Conservation (phyloP, 495 filamentous ascomycete genomes). For the Aspergillus bertholletiae region DNA sequence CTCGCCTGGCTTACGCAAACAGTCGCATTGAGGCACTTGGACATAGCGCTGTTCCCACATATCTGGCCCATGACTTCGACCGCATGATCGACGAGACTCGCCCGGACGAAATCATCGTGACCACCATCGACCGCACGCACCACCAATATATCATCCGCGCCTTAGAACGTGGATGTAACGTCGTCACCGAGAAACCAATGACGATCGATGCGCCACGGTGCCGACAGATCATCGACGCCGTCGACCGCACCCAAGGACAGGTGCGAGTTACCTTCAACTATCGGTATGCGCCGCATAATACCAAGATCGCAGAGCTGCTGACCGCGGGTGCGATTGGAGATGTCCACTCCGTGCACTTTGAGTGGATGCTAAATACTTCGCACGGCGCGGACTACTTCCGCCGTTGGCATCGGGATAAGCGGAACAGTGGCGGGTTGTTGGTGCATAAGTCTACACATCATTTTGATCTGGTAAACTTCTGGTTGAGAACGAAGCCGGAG, state of each 20-base stretch:
- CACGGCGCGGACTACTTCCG: constrained; percentile 61
- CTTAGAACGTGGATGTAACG: constrained; percentile 53
- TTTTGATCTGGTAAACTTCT: constrained; percentile 35
- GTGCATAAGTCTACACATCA: constrained; percentile 35
- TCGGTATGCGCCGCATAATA: constrained; percentile 34
- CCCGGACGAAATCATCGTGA: constrained; percentile 55
- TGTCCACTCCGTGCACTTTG: constrained; percentile 54
- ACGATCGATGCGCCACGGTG: constrained; percentile 53
- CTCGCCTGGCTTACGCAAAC: constrained; percentile 29
- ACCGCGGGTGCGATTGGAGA: constrained; percentile 47
- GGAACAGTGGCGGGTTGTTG: constrained; percentile 51
- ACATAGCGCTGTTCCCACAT: constrained; percentile 39
- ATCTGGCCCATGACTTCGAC: constrained; percentile 48
- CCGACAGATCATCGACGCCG: constrained; percentile 36
- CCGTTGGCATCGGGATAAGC: constrained; percentile 57
- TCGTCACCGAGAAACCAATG: constrained; percentile 60
- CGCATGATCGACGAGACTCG: constrained; percentile 48
- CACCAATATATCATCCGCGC: constrained; percentile 52
- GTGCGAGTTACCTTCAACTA: constrained; percentile 34
- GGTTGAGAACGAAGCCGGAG: constrained; percentile 22
- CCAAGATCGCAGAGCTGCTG: constrained; percentile 38
- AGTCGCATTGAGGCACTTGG: constrained; percentile 19
- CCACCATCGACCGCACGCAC: constrained; percentile 57
- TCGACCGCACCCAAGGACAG: constrained; percentile 21
- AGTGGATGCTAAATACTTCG: constrained; percentile 57